These are phyloP conservation scores for Aspergillus proliferans DNA, from an alignment of 2,329 filamentous ascomycete species.

Conservation along the genomic window DNA sequence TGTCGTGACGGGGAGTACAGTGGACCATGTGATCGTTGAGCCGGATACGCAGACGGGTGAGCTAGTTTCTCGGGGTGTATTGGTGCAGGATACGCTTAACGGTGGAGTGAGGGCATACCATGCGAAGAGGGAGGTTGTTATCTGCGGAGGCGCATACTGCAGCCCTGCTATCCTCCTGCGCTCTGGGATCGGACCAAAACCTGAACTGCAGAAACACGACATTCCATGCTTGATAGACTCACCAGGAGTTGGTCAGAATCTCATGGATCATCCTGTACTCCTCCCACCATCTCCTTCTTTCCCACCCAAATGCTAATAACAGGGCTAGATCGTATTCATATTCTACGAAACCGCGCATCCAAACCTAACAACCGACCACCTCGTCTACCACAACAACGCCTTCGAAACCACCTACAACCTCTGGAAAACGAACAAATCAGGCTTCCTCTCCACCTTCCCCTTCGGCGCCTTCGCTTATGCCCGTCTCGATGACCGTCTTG, in stretches of 20 bases:
- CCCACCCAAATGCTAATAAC: neutral
- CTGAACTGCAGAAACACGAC: conserved; percentile 36
- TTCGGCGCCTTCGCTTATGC: conserved; percentile 59
- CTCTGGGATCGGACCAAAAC: conserved; percentile 48
- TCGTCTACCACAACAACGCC: conserved; percentile 52
- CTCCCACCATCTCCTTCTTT: neutral
- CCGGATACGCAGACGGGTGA: conserved; percentile 18
- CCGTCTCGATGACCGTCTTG: conserved; percentile 55
- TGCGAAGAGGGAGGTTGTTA: conserved; percentile 43
- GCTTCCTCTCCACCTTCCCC: conserved; percentile 55
- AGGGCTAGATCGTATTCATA: conserved; percentile 49
- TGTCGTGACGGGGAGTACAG: conserved; percentile 44
- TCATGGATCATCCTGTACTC: conserved; percentile 48
- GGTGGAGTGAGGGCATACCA: conserved; percentile 35
- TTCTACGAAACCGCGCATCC: conserved; percentile 54
- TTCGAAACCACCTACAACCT: conserved; percentile 46
- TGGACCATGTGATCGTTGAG: conserved; percentile 49
- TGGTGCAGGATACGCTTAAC: conserved; percentile 12
- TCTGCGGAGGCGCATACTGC: conserved; percentile 46
- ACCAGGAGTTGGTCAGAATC: conserved; percentile 49
- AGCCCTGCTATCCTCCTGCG: conserved; percentile 49
- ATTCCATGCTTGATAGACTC: conserved; percentile 42
- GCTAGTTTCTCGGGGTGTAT: conserved; percentile 37
- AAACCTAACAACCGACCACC: conserved; percentile 51
- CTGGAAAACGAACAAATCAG: conserved; percentile 54